phyloP scores from a whole-genome alignment of 2,329 filamentous ascomycete species.

The Neoscytalidium dimidiatum region DNA sequence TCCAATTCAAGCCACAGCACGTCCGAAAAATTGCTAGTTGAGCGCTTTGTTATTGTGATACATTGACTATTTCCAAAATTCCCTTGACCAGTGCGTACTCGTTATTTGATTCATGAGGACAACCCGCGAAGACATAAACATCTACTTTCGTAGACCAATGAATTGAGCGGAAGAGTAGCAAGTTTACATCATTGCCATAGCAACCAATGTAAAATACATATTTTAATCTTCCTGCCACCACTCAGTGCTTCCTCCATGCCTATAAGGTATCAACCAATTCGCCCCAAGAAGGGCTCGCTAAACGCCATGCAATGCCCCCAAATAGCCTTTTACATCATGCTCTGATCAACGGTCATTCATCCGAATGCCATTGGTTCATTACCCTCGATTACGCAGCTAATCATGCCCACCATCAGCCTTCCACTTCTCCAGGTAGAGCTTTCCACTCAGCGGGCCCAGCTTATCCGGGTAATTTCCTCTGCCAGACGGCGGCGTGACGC shows the following conservation, averaged over 20 bases:
- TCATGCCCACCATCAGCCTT: slow-evolving; percentile 31
- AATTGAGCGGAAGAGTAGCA: no score
- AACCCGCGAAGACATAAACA: no score
- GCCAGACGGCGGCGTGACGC: slow-evolving; percentile 7
- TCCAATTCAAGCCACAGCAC: no score
- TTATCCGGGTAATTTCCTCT: slow-evolving; percentile 25
- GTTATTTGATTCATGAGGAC: no score
- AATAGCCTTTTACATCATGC: background rate
- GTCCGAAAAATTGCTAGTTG: no score
- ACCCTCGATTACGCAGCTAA: background rate
- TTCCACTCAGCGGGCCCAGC: slow-evolving; percentile 33
- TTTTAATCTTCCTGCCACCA: background rate
- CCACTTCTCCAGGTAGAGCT: slow-evolving; percentile 35
- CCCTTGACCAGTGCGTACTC: no score
- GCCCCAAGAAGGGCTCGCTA: background rate
- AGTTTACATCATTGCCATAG: no score
- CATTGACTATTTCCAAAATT: no score
- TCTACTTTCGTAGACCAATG: no score
- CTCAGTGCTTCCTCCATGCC: background rate
- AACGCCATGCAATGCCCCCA: slow-evolving; percentile 16
- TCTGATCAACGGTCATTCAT: background rate
- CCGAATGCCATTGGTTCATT: background rate
- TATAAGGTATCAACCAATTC: background rate
- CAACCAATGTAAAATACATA: no score
- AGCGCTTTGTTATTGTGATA: no score